Percentiles rank a stretch among this genome's conserved stretches.
Conservation (phyloP, 2,329 filamentous ascomycete species). For the Colletotrichum sp. region DNA sequence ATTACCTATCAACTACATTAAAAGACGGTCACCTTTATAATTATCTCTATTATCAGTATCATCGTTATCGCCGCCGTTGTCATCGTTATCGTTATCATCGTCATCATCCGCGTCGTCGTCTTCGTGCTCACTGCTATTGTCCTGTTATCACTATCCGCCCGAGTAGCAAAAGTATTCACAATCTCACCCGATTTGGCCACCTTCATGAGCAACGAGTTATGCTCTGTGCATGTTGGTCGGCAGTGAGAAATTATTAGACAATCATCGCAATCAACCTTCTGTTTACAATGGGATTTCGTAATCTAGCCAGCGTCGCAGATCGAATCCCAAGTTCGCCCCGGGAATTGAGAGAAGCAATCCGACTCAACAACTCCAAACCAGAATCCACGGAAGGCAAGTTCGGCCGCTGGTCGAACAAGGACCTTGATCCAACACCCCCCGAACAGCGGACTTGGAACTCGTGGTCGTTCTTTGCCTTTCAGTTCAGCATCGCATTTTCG, state of each 20-base stretch:
- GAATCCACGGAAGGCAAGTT: not conserved
- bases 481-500: not conserved
- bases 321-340: not conserved
- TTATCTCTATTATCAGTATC: fast-evolving
- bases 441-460: conserved; percentile 1
- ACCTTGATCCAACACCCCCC: not conserved
- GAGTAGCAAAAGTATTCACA: fast-evolving
- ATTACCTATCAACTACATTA: not conserved
- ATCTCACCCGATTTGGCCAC: fast-evolving
- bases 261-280: not conserved
- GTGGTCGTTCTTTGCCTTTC: not conserved
- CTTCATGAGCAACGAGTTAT: not conserved
- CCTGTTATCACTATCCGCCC: not conserved
- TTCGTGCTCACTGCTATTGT: not conserved
- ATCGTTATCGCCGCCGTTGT: fast-evolving
- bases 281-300: not conserved
- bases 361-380: not conserved
- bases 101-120: fast-evolving
- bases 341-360: not conserved
- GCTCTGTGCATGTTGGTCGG: not conserved
- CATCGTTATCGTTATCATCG: no score
- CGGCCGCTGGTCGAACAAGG: not conserved
- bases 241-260: not conserved
- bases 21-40: not conserved
- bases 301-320: not conserved